Conservation (phyloP, 2,329 filamentous ascomycete genomes). For the Fragosphaeria purpurea region DNA sequence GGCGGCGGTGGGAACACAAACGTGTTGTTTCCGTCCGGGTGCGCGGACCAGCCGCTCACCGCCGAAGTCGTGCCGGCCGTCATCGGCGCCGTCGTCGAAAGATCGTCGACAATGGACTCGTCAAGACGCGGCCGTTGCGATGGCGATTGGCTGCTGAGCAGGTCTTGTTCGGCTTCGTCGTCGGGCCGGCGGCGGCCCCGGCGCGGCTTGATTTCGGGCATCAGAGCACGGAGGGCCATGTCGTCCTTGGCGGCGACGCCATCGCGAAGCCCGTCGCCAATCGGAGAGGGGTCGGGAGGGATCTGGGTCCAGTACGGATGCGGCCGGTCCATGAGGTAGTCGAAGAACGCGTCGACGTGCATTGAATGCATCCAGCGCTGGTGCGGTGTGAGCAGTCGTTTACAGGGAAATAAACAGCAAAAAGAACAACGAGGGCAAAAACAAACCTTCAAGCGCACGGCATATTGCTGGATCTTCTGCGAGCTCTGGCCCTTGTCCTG, state of each 20-base stretch:
- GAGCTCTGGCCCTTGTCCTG: conserved; percentile 75
- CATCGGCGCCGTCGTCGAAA: conserved; percentile 32
- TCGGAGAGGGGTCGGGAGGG: conserved; percentile 52
- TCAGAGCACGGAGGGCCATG: conserved; percentile 70
- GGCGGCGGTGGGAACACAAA: conserved; percentile 25
- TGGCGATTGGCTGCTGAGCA: conserved; percentile 28
- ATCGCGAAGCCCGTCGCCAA: conserved; percentile 59
- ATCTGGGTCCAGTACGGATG: conserved; percentile 75
- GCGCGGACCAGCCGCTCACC: conserved; percentile 39
- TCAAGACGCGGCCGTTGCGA: conserved; percentile 51
- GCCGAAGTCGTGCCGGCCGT: conserved; percentile 24
- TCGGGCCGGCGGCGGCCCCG: conserved; percentile 54
- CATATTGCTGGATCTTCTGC: conserved; percentile 92
- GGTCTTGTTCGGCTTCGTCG: conserved; percentile 37
- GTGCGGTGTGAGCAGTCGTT: background rate
- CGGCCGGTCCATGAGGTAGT: conserved; percentile 68
- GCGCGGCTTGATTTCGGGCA: conserved; percentile 63
- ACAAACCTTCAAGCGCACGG: conserved; percentile 73
- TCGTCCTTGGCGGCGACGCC: conserved; percentile 81
- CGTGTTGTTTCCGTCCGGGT: conserved; percentile 28
- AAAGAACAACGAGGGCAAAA: background rate
- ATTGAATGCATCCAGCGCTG: conserved; percentile 94
- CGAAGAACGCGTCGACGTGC: conserved; percentile 91
- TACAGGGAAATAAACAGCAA: background rate
- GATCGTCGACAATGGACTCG: conserved; percentile 7